Percentiles rank a stretch among this genome's conserved stretches.
phyloP scores from a whole-genome alignment of 805 yeast genomes.

The Diddensiella caesifluorescens region DNA sequence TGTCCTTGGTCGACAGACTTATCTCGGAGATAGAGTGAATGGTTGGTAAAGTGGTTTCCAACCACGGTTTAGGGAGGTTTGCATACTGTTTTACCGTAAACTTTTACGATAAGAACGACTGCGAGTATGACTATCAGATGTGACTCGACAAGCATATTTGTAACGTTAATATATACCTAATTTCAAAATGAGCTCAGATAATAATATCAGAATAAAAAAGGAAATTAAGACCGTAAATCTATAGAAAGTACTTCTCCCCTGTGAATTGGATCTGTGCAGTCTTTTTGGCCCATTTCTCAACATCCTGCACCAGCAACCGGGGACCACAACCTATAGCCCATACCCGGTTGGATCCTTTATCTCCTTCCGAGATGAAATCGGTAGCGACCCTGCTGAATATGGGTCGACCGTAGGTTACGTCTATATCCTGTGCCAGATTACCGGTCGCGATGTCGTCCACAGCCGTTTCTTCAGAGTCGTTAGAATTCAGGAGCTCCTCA shows the following conservation, averaged over 20 bases:
- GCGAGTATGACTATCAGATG: too few relatives aligned
- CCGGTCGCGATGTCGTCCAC: background rate
- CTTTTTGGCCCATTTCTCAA: slow-evolving; percentile 70
- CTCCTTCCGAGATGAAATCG: slow-evolving; percentile 26
- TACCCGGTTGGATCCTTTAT: slow-evolving; percentile 33
- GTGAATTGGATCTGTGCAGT: slow-evolving; percentile 43
- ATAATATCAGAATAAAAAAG: too few relatives aligned
- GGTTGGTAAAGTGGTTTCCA: too few relatives aligned
- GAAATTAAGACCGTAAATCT: background rate
- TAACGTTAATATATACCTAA: too few relatives aligned
- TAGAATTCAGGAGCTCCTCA: slow-evolving; percentile 18
- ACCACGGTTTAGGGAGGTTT: too few relatives aligned
- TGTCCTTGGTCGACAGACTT: too few relatives aligned
- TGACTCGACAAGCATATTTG: too few relatives aligned
- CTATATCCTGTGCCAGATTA: background rate
- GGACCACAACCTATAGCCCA: slow-evolving; percentile 94
- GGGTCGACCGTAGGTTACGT: slow-evolving; percentile 20
- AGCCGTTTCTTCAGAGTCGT: slow-evolving; percentile 13
- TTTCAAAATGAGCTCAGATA: too few relatives aligned
- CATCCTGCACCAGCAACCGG: slow-evolving; percentile 61
- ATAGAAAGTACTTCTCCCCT: slow-evolving; percentile 21
- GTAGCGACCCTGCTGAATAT: slow-evolving; percentile 10
- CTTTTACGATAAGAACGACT: too few relatives aligned
- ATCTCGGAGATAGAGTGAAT: too few relatives aligned
- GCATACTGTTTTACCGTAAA: too few relatives aligned